Percentiles rank a stretch among this genome's conserved stretches.
Conservation (phyloP, 2,329 filamentous ascomycete species). For the Penicillium decumbens region DNA sequence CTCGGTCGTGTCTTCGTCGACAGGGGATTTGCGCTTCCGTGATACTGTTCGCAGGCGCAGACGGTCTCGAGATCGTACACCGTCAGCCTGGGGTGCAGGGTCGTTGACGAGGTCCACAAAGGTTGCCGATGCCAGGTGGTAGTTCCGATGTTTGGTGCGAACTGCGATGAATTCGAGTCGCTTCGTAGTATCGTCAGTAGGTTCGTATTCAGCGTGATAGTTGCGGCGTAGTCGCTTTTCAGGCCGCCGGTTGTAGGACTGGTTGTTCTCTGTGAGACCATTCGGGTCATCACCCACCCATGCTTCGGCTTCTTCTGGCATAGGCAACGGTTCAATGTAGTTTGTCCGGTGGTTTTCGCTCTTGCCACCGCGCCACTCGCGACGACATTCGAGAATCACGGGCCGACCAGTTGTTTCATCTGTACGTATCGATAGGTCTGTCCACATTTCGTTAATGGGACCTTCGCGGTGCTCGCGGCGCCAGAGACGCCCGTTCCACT, state of each 20-base stretch:
- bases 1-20: constrained; percentile 32
- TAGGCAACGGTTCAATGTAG: constrained; percentile 51
- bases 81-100: constrained; percentile 23
- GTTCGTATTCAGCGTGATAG: constrained; percentile 40
- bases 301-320: constrained; percentile 22
- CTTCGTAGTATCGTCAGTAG: constrained; percentile 12
- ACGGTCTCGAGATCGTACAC: constrained; percentile 34
- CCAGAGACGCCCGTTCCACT: constrained; percentile 54
- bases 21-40: constrained; percentile 39
- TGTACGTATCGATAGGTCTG: constrained; percentile 57
- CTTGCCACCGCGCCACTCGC: constrained; percentile 59
- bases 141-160: constrained; percentile 43
- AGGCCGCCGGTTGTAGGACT: constrained; percentile 35
- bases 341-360: constrained; percentile 61
- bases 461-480: constrained; percentile 65
- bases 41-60: constrained; percentile 42
- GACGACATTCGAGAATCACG: constrained; percentile 62
- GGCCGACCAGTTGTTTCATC: constrained; percentile 57
- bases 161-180: constrained; percentile 43
- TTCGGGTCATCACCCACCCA: constrained; percentile 4
- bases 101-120: constrained; percentile 46
- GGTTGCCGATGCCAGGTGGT: constrained; percentile 38
- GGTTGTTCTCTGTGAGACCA: constrained; percentile 22
- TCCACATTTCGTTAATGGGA: constrained; percentile 70
- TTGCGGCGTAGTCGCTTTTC: constrained; percentile 36